Base-by-base conservation (phyloP, 1,139 yeast species). In the Pichia sp. region DNA sequence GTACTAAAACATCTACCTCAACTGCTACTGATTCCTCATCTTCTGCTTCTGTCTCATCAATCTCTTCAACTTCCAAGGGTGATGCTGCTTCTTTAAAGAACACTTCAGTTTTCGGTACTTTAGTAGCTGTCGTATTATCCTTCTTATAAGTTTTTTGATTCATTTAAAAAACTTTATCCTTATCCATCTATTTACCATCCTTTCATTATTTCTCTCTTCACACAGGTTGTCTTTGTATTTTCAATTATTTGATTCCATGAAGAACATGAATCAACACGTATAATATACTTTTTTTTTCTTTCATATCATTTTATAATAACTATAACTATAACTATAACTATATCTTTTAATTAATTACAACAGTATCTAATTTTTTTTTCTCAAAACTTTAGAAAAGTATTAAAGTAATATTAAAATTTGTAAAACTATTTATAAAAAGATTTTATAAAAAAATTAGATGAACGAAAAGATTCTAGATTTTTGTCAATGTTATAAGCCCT, bases 71-170 rank as follows among this genome's bases (percentile, higher is more conserved):
- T 34, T 45, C 46, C 36, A 53, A 45, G 40, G 63, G 54, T 40
- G 62, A 44, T 51, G 61, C 66, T 47, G 57, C 64, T 39, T 43
- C 47, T 25, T 41, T 61, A 65, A 72, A 72, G 61, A 67, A 74
- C 52, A 52, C 55, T 42, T 71, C 84, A 51, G 59, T 81, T 57
- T 65, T 79, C 57, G 81, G 83, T 62, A 76, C 77, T 54, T 61
- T 81, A 54, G 83, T 80, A 62, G 86, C 86, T 58, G 65, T 79
- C 59, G 80, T 81, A 62, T 72, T 80, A 55, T 79, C 86, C 59
- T 70, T 84, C 62, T 77, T 81, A 70, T 84, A 79, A 75, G 60
- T 47, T 28, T 32, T 27, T 11, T n/a, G 18, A 33, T 31, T 7
- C 35, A 38, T 34, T 36, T 26, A 8, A 34, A 27, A 9, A 7